Base-by-base conservation (phyloP, 805 yeast genomes). In the Starmera amethionina region DNA sequence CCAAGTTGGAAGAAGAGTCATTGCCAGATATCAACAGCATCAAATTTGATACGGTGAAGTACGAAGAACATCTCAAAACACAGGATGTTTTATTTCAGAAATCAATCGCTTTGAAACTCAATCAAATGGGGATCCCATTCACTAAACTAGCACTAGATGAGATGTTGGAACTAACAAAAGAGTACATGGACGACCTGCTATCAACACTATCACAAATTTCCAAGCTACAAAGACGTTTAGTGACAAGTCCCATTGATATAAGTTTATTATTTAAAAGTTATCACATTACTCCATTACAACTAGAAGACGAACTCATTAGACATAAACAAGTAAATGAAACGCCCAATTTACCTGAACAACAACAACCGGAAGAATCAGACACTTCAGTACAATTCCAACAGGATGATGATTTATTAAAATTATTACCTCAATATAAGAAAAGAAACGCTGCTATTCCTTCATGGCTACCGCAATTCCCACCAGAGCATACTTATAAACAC, bases 381-480 rank as follows among this genome's bases (percentile, higher is more conserved):
- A 35, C 12, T 8, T 41, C 9, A 32, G 43, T 8, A 41, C 39
- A 9, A 51, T 51, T 68, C 45, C 65, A 72, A 33, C 73, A 73
- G 42, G 66, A 65, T 22, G 68, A 73, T 38, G 73, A 69, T 40
- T 64, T 77, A 4, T 66, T 75, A 3, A 64, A 70, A 37, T 65
- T 84, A 22, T 73, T 81, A 12, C 88, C 79, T 41, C 62, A 79
- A 30, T 57, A 62, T 1, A 62, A 66, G 18, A 54, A 58, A 25
- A 47, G 58, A 31, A 63, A 63, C 37, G 54, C 57, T 5, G 75
- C 75, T 43, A 70, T 85, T 8, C 94, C 94, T 0, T 54, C 63
- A 6, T 88, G 88, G 79, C 63, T 90, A 49, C 98, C 98, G 0
- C 77, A 77, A 11, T 68, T 90, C 27, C 98, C 98, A 1, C 96